Percentiles rank a stretch among this genome's conserved stretches.
Conservation (phyloP, 202 grass and related monocot genomes). For the Bolboschoenoplectus hybrid region DNA sequence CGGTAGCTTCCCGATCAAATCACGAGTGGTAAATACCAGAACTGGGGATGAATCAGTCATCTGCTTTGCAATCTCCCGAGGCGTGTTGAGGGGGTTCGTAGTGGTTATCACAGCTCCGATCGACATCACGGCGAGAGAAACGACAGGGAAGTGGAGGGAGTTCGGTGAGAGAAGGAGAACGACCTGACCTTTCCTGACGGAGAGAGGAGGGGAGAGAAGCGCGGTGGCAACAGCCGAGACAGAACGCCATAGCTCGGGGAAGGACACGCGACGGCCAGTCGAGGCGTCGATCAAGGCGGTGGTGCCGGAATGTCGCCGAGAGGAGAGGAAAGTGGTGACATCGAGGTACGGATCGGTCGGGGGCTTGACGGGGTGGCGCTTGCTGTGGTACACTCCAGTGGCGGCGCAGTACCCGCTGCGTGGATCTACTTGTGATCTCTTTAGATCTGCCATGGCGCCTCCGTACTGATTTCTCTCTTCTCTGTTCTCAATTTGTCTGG, state of each 20-base stretch:
- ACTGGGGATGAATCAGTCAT: constrained; percentile 70
- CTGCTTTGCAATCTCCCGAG: constrained; percentile 80
- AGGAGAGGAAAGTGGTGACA: constrained; percentile 76
- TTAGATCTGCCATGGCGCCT: constrained; percentile 12
- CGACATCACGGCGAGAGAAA: constrained; percentile 85
- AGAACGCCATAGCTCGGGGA: constrained; percentile 65
- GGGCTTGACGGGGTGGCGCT: constrained; percentile 57
- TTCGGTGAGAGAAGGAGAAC: constrained; percentile 91
- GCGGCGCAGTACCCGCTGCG: constrained; percentile 71
- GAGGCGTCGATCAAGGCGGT: constrained; percentile 75
- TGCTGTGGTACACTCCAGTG: constrained; percentile 74
- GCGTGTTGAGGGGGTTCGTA: constrained; percentile 81
- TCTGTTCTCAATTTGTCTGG: neutral
- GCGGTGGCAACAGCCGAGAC: constrained; percentile 63
- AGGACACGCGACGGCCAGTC: constrained; percentile 61
- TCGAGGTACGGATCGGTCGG: constrained; percentile 53
- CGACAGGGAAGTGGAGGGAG: constrained; percentile 83
- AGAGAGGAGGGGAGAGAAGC: constrained; percentile 66
- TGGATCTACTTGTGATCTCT: constrained; percentile 38
- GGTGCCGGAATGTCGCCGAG: constrained; percentile 72
- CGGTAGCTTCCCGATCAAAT: constrained; percentile 69
- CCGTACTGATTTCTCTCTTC: neutral
- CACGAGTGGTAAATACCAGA: constrained; percentile 78
- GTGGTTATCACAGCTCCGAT: constrained; percentile 88
- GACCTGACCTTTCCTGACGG: constrained; percentile 68